Evolutionary conservation across 768 basidiomycete genomes (phyloP), one percentile per base, ranked within the genome.

Genomic region (Lentinula detonsa): DNA sequence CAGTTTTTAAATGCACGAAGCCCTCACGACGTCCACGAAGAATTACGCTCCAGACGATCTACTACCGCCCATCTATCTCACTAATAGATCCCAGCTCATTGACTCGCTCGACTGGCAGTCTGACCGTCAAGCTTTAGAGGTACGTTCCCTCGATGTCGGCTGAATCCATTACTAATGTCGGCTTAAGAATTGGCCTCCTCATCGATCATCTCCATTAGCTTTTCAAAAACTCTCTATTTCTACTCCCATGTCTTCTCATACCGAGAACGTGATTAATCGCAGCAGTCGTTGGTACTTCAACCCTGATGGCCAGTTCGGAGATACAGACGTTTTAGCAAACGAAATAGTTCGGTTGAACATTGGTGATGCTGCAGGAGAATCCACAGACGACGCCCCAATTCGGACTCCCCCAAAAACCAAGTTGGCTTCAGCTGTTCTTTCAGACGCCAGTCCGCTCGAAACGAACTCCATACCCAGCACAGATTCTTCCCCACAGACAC

Each of bases 281-380:
- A 65, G 68, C 40, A 76, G 76, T 61, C 84, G 85, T 65, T 90
- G 88, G 88, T 81, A 83, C 65, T 74, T 86, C 67, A 86, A 84
- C 65, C 79, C 74, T 61, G 83, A 77, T 59, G 88, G 85, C 65
- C 86, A 86, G 65, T 75, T 87, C 61, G 78, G 85, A 63, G 85
- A 89, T 70, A 72, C 80, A 33, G 81, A 81, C 16, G 76, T 76
- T 54, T 78, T 91, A 61, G 78, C 87, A 43, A 86, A 90, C 69
- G 86, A 87, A 63, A 84, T 92, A 57, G 85, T 84, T 65, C 84
- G 86, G 71, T 74, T 91, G 64, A 86, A 87, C 68, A 85, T 92
- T 60, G 78, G 76, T 65, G 81, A 84, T 63, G 81, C 79, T 61
- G 71, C 72, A 57, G 70, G 74, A 51, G 85, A 86, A 45, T 67